phyloP scores from a whole-genome alignment of 1,139 yeast species.

The Zygosaccharomyces sapae region DNA sequence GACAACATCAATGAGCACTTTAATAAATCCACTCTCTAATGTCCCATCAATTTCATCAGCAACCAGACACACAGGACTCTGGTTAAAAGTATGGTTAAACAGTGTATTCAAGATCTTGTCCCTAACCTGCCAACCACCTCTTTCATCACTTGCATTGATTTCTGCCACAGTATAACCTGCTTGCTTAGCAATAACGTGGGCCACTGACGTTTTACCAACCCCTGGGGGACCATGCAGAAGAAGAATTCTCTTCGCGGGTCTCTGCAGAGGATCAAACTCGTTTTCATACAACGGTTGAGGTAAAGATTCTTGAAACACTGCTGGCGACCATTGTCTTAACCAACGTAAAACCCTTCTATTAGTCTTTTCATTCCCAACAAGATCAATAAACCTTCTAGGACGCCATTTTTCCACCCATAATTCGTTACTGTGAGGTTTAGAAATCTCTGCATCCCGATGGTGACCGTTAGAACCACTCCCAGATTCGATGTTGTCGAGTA shows the following conservation, averaged over 20 bases:
- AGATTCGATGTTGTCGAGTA: slow-evolving; percentile 35
- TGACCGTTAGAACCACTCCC: slow-evolving; percentile 2
- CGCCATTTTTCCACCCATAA: slow-evolving; percentile 84
- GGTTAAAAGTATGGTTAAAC: slow-evolving; percentile 54
- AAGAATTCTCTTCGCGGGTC: slow-evolving; percentile 70
- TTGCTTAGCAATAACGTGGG: slow-evolving; percentile 78
- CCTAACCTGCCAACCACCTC: slow-evolving; percentile 53
- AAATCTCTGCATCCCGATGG: not conserved
- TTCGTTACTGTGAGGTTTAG: slow-evolving; percentile 11
- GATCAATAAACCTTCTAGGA: slow-evolving; percentile 68
- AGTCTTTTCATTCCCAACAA: slow-evolving; percentile 74
- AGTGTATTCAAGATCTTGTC: slow-evolving; percentile 69
- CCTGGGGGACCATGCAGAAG: slow-evolving; percentile 93
- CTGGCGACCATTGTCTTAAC: slow-evolving; percentile 75
- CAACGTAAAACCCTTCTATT: slow-evolving; percentile 71
- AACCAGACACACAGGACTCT: slow-evolving; percentile 69
- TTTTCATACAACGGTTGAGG: slow-evolving; percentile 19
- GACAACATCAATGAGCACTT: slow-evolving; percentile 58
- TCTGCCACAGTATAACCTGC: slow-evolving; percentile 80
- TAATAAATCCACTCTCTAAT: slow-evolving; percentile 77
- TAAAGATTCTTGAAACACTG: slow-evolving; percentile 52
- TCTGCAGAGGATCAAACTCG: slow-evolving; percentile 50
- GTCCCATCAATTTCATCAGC: slow-evolving; percentile 93
- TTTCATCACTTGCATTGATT: slow-evolving; percentile 85
- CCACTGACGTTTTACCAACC: slow-evolving; percentile 88